These are phyloP conservation scores for Solanum boliviense DNA, from an alignment of 257 asterid species.

Conservation along the genomic window DNA sequence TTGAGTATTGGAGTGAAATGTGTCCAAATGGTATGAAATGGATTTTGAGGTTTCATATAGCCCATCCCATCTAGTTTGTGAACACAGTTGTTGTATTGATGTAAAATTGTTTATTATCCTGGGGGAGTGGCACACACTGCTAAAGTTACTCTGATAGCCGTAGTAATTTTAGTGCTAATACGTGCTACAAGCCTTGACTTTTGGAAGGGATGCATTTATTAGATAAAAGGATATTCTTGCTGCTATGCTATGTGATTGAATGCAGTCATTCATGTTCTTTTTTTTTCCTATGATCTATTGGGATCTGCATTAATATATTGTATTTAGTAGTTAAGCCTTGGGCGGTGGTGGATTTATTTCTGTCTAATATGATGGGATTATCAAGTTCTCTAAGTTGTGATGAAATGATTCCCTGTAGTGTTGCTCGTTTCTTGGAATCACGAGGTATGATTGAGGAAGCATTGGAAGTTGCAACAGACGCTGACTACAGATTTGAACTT, in stretches of 20 bases:
- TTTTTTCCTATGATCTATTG: not conserved
- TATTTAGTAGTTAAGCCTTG: not conserved
- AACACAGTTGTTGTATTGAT: not conserved
- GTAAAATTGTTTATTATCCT: not conserved
- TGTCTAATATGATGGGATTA: not conserved
- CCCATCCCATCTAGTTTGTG: not conserved
- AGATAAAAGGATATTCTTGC: not conserved
- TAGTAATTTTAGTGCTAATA: not conserved
- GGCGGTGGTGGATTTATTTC: not conserved
- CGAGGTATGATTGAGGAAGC: conserved; percentile 95
- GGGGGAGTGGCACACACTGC: not conserved
- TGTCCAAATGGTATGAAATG: not conserved
- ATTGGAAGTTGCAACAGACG: conserved; percentile 81
- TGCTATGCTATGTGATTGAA: not conserved
- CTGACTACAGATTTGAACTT: conserved; percentile 93
- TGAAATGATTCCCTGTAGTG: conserved; percentile 28
- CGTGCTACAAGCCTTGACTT: not conserved
- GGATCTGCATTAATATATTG: not conserved
- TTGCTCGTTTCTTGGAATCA: conserved; percentile 92
- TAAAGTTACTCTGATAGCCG: not conserved
- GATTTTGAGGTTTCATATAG: not conserved
- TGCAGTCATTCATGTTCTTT: not conserved
- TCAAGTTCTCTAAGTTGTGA: not conserved
- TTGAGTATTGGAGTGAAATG: not conserved
- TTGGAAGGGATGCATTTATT: not conserved